Evolutionary conservation across 1,284 basidiomycete species (phyloP).

Genomic region (Neonothopanus nambi): DNA sequence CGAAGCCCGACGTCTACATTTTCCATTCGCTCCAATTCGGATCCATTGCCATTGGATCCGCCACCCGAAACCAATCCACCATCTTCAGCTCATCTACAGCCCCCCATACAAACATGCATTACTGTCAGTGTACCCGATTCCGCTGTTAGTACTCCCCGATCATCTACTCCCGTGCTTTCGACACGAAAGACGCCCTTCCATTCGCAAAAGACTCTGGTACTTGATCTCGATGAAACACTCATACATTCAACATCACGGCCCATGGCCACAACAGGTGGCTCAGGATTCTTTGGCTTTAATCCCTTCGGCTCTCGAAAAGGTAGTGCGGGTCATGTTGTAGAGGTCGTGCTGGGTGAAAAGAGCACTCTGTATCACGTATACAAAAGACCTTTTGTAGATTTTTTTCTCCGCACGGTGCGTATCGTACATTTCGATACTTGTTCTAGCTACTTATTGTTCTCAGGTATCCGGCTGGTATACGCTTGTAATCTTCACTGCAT

Average conservation of each 20-base stretch:
- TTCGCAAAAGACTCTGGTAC: slow-evolving; percentile 87
- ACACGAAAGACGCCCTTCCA: slow-evolving; percentile 71
- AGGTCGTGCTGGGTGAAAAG: slow-evolving; percentile 88
- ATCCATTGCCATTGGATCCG: slow-evolving; percentile 19
- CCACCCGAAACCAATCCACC: slow-evolving; percentile 11
- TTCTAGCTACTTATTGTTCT: slow-evolving; percentile 2
- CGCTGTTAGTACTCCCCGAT: slow-evolving; percentile 20
- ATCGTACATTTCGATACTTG: slow-evolving; percentile 12
- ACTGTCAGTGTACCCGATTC: slow-evolving; percentile 8
- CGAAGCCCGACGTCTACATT: not conserved
- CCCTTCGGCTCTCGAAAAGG: slow-evolving; percentile 59
- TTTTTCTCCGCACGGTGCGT: slow-evolving; percentile 89
- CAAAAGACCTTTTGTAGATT: slow-evolving; percentile 96
- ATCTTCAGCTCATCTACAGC: slow-evolving; percentile 16
- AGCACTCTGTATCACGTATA: slow-evolving; percentile 97
- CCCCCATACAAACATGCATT: slow-evolving; percentile 1
- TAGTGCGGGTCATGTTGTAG: slow-evolving; percentile 88
- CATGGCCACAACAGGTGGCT: slow-evolving; percentile 49
- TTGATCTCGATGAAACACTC: slow-evolving; percentile 97
- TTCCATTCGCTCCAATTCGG: slow-evolving; percentile 22
- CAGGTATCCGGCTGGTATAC: slow-evolving; percentile 99
- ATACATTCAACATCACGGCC: slow-evolving; percentile 95
- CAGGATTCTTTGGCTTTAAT: slow-evolving; percentile 65
- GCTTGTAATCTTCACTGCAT: slow-evolving; percentile 97
- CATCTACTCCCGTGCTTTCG: slow-evolving; percentile 49